Conservation (phyloP, 768 basidiomycete genomes). For the Terana coerulea region DNA sequence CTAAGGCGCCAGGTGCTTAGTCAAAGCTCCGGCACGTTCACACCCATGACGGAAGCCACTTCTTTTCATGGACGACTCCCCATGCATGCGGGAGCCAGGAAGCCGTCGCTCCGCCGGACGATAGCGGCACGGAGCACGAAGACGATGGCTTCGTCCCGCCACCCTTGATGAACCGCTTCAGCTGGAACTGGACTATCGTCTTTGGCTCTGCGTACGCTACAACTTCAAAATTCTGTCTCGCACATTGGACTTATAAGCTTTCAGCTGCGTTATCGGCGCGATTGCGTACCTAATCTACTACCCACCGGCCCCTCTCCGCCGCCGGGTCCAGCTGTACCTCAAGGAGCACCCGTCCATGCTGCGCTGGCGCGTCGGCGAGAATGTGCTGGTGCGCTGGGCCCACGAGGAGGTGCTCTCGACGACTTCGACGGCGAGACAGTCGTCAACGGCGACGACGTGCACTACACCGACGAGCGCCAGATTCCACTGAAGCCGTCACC, state of each 20-base stretch:
- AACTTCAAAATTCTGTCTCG: neutral
- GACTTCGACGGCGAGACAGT: constrained; percentile 36
- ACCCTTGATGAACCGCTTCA: constrained; percentile 2
- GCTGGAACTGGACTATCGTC: constrained; percentile 17
- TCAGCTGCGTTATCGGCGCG: constrained; percentile 15
- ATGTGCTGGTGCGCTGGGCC: constrained; percentile 43
- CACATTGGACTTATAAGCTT: neutral
- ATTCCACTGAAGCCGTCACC: constrained; percentile 42
- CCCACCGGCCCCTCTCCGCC: constrained; percentile 23
- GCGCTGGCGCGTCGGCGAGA: constrained; percentile 36
- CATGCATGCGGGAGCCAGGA: constrained; percentile 25
- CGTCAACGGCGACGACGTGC: constrained; percentile 36
- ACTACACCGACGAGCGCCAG: constrained; percentile 38
- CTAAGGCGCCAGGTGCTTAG: neutral
- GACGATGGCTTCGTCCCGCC: constrained; percentile 14
- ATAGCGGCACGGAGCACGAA: constrained; percentile 12
- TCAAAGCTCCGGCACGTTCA: neutral
- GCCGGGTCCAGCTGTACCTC: constrained; percentile 15
- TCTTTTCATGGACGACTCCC: constrained; percentile 22
- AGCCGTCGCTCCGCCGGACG: constrained; percentile 17
- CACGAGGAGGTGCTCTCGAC: constrained; percentile 42
- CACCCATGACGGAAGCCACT: constrained; percentile 2
- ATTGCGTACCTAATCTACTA: constrained; percentile 21
- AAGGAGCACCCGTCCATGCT: constrained; percentile 22
- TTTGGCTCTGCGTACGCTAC: constrained; percentile 17